Evolutionary conservation across 75 land plant genomes (phyloP).

Genomic region (Ceratopteris richardii): DNA sequence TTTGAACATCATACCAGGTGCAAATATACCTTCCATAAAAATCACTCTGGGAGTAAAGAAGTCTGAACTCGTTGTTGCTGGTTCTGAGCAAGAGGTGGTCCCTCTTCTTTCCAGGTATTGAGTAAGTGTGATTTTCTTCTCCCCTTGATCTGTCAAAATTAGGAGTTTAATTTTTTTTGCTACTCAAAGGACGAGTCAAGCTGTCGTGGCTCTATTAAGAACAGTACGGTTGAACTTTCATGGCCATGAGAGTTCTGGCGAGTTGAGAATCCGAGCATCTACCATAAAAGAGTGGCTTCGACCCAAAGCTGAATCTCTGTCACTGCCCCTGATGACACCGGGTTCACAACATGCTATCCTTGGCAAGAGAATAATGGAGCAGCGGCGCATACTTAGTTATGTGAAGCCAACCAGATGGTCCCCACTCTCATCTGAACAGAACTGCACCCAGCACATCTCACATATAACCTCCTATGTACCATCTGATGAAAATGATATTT

Average conservation of each 20-base stretch:
- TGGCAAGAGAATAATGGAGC: too few species aligned
- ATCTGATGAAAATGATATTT: too few species aligned
- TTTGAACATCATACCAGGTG: too few species aligned
- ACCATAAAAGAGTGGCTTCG: constrained; percentile 13
- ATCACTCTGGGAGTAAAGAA: background rate
- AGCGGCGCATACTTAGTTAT: too few species aligned
- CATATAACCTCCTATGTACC: too few species aligned
- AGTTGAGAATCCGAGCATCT: constrained; percentile 1
- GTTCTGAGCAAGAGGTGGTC: background rate
- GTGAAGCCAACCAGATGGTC: too few species aligned
- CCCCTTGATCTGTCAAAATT: background rate
- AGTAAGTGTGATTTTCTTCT: background rate
- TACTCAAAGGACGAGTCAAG: constrained; percentile 21
- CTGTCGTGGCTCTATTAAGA: constrained; percentile 16
- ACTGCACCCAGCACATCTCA: too few species aligned
- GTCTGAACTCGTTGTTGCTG: background rate
- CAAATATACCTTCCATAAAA: constrained; percentile 4
- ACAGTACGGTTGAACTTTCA: constrained; percentile 11
- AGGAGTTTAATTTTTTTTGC: background rate
- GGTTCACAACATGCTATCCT: background rate
- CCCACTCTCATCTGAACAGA: too few species aligned
- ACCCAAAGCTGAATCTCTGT: background rate
- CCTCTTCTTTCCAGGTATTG: background rate
- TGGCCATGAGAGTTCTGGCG: constrained; percentile 21
- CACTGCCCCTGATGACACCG: background rate